These are phyloP conservation scores for Termitomyces sp. DNA, from an alignment of 768 basidiomycete genomes.

Conservation along the genomic window DNA sequence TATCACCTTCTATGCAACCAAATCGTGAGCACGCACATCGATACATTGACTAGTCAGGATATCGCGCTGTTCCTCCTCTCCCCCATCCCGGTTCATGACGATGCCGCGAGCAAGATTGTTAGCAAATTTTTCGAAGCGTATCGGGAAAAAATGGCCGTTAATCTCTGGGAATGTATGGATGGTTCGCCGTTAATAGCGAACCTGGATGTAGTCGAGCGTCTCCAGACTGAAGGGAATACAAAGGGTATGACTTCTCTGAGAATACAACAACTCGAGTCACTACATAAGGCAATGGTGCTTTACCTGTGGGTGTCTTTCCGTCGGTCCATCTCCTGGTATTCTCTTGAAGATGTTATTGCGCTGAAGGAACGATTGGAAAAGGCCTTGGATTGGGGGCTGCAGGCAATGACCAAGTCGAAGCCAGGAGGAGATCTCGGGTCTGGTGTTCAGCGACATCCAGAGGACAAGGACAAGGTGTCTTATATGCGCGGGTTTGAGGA, in stretches of 20 bases:
- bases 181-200: conserved; percentile 30
- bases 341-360: conserved; percentile 40
- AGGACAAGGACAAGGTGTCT: not conserved
- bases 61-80: conserved; percentile 40
- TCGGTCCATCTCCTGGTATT: conserved; percentile 57
- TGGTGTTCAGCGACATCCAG: not conserved
- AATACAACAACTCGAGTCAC: conserved; percentile 48
- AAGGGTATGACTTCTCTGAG: conserved; percentile 7
- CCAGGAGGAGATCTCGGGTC: not conserved
- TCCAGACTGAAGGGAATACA: conserved; percentile 14
- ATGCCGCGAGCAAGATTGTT: conserved; percentile 24
- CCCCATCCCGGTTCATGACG: conserved; percentile 51
- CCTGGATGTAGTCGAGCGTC: conserved; percentile 37
- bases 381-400: conserved; percentile 60
- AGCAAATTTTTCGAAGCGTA: conserved; percentile 38
- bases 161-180: conserved; percentile 30
- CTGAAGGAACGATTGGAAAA: conserved; percentile 61
- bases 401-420: conserved; percentile 28
- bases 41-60: conserved; percentile 36
- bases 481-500: not conserved
- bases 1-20: conserved; percentile 23
- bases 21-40: conserved; percentile 36
- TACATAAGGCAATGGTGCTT: conserved; percentile 70
- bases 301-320: conserved; percentile 87
- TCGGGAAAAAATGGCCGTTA: conserved; percentile 31